Conservation (phyloP, 2,329 filamentous ascomycete species). For the Plenodomus biglobosus region DNA sequence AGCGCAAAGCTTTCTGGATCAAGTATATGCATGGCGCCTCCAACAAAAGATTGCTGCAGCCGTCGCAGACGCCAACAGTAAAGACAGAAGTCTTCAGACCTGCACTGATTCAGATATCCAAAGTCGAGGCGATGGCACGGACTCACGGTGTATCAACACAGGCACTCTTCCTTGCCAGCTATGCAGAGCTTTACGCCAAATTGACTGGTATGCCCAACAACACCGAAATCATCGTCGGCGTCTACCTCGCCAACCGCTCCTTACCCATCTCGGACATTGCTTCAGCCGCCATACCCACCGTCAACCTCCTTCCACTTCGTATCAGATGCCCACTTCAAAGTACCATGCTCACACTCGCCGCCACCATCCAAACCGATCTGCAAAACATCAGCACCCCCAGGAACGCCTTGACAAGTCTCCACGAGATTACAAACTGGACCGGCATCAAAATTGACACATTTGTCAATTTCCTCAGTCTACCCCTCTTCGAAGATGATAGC, state of each 20-base stretch:
- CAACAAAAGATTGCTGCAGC: constrained; percentile 15
- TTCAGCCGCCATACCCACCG: constrained; percentile 64
- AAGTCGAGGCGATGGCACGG: constrained; percentile 50
- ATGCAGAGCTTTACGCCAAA: constrained; percentile 56
- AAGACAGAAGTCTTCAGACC: constrained; percentile 54
- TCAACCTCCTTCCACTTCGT: constrained; percentile 75
- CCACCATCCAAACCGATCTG: constrained; percentile 68
- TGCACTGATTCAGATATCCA: constrained; percentile 47
- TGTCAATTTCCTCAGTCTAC: constrained; percentile 75
- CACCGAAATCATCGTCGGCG: constrained; percentile 64
- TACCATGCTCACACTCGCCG: constrained; percentile 56
- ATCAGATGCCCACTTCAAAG: constrained; percentile 47
- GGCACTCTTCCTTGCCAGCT: constrained; percentile 72
- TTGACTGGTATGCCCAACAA: constrained; percentile 21
- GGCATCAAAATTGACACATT: constrained; percentile 69
- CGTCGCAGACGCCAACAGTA: constrained; percentile 28
- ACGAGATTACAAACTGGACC: constrained; percentile 75
- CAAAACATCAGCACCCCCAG: constrained; percentile 58
- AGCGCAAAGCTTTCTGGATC: constrained; percentile 54
- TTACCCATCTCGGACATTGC: constrained; percentile 55
- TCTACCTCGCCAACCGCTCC: constrained; percentile 81
- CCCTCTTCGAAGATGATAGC: constrained; percentile 35
- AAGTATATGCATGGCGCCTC: constrained; percentile 45
- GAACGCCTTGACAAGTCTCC: constrained; percentile 63
- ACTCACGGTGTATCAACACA: constrained; percentile 66